Base-by-base conservation (phyloP, 2,329 filamentous ascomycete species). In the Aspergillus candidus region DNA sequence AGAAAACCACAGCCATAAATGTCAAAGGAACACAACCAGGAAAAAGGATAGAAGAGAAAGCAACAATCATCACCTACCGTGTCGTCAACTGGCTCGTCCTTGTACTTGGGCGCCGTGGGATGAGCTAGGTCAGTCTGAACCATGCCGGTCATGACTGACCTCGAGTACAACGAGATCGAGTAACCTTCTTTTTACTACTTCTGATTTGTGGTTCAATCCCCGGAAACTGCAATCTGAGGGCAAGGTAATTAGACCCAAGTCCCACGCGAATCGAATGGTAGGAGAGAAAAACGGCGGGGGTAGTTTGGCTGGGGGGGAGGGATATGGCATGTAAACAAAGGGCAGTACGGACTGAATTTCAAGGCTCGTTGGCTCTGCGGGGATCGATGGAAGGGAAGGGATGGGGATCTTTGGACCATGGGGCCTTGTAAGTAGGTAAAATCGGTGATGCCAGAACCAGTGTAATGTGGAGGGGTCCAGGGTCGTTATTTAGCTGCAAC, bases 81-180 rank as follows among this genome's bases (percentile, higher is more conserved):
- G 65, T 74, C 69, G 47, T 68, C 68, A 45, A 60, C 52, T 38
- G 70, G 62, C 49, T 73, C 71, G 61, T 73, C 69, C 64, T 74
- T 74, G 65, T 73, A 74, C 51, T 64, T 69, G 49, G 65, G 53
- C 45, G 55, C 49, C 38, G 62, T 47, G 47, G 59, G 54, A 58
- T 62, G 62, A 56, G 56, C 62, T 48, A 68, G 60, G 56, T 67
- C 67, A 58, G 65, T 61, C 54, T 68, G 67, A 61, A 69, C 63
- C 65, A 70, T 68, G 56, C 64, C 63, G 55, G 66, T 65, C 66
- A 69, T 65, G 57, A 59, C 55, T 58, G 58, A 57, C 53, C 57
- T 57, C 47, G 46, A 46, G 49, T 48, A 46, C 57, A 43, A 55
- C 52, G 43, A 42, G 47, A 49, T 49, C 38, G 47, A 56, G 48